These are phyloP conservation scores for Ochromonas danica DNA, from an alignment of 108 stramenopile species.

Conservation along the genomic window DNA sequence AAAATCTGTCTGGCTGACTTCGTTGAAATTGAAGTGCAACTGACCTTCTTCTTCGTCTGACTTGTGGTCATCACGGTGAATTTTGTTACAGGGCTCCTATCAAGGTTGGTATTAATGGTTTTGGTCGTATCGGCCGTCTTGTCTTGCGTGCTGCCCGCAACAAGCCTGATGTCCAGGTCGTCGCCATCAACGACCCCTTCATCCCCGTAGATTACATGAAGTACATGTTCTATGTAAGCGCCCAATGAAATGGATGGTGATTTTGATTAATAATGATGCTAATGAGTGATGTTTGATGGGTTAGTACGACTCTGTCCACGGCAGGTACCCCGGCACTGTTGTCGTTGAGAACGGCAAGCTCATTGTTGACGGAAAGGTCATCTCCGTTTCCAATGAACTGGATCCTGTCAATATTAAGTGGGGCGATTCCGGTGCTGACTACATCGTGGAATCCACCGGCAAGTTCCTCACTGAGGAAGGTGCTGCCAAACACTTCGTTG, in stretches of 20 bases:
- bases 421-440: slow-evolving; percentile 52
- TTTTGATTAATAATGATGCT: neutral
- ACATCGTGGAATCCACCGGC: slow-evolving; percentile 61
- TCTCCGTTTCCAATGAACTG: slow-evolving; percentile 44
- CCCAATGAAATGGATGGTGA: neutral
- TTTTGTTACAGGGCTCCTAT: no score
- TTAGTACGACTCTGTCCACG: slow-evolving; percentile 60
- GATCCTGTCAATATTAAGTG: slow-evolving; percentile 52
- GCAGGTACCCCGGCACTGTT: slow-evolving; percentile 52
- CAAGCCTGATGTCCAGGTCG: slow-evolving; percentile 81
- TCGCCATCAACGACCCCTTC: slow-evolving; percentile 93
- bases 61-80: no score
- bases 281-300: neutral
- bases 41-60: no score
- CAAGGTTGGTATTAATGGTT: slow-evolving; percentile 39
- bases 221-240: slow-evolving; percentile 48
- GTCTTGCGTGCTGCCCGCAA: slow-evolving; percentile 87
- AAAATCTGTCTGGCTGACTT: no score
- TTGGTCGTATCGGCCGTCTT: slow-evolving; percentile 43
- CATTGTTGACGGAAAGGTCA: slow-evolving; percentile 41
- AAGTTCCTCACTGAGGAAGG: slow-evolving; percentile 55
- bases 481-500: slow-evolving; percentile 52
- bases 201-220: slow-evolving; percentile 74
- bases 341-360: slow-evolving; percentile 48
- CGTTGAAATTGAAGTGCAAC: no score